Evolutionary conservation across 192 early-diverging fungal species (phyloP).

Genomic region (Podila horticola): DNA sequence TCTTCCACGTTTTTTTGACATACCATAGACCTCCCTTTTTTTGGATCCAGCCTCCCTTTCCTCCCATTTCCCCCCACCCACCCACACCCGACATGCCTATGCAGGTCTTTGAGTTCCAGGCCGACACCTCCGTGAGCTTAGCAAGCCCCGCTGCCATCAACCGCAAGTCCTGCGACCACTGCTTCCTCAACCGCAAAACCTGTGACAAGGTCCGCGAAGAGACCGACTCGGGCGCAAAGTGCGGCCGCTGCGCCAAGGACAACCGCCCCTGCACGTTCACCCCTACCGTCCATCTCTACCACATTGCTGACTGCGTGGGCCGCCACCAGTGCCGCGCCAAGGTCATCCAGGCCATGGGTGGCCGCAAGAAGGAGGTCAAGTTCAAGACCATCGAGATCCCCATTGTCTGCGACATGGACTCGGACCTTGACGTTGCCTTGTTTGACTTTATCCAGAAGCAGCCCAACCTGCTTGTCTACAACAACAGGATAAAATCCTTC

Average conservation of each 20-base stretch:
- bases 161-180: constrained; percentile 48
- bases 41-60: not conserved
- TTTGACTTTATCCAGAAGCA: constrained; percentile 50
- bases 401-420: constrained; percentile 48
- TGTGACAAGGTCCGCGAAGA: constrained; percentile 48
- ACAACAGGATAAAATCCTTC: constrained; percentile 52
- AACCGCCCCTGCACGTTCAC: constrained; percentile 51
- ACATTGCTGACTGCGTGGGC: constrained; percentile 50
- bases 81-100: constrained; percentile 18
- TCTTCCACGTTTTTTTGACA: not conserved
- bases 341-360: constrained; percentile 53
- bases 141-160: constrained; percentile 45
- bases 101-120: constrained; percentile 52
- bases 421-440: constrained; percentile 17
- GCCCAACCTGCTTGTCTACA: constrained; percentile 45
- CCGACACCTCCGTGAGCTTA: constrained; percentile 42
- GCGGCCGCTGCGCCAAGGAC: constrained; percentile 48
- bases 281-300: constrained; percentile 48
- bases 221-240: constrained; percentile 39
- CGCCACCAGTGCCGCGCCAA: constrained; percentile 52
- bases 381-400: constrained; percentile 51
- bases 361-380: constrained; percentile 43
- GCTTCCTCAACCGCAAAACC: constrained; percentile 48
- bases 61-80: not conserved
- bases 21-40: not conserved